Evolutionary conservation across 352 stramenopile species (phyloP).

Genomic region (Phytophthora uliginosa): DNA sequence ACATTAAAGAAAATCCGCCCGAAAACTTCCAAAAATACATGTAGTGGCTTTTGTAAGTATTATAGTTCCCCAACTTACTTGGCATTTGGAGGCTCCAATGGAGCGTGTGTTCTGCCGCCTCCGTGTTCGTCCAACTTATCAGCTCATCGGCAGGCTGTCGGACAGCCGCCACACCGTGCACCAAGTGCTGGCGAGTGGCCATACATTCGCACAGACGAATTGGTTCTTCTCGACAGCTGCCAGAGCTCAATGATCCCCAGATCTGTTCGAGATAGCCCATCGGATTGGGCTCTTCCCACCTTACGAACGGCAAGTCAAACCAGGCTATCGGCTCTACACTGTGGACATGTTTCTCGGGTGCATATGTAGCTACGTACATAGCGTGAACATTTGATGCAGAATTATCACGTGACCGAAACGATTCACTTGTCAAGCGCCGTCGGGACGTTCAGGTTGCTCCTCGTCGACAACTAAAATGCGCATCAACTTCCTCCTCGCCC

Average conservation of each 20-base stretch:
- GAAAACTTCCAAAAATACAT: too few relatives aligned
- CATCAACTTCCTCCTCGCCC: not conserved
- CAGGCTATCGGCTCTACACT: not conserved
- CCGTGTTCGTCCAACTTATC: too few relatives aligned
- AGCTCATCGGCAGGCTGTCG: too few relatives aligned
- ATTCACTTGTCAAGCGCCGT: not conserved
- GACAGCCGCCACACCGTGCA: too few relatives aligned
- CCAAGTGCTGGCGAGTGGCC: too few relatives aligned
- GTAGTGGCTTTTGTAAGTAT: too few relatives aligned
- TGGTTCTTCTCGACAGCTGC: not conserved
- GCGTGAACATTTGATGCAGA: not conserved
- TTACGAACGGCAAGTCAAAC: not conserved
- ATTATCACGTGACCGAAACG: not conserved
- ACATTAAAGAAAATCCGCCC: too few relatives aligned
- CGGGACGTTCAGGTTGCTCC: not conserved
- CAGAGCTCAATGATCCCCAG: not conserved
- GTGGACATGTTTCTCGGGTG: too few relatives aligned
- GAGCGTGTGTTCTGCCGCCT: too few relatives aligned
- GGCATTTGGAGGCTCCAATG: too few relatives aligned
- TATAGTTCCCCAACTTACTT: too few relatives aligned
- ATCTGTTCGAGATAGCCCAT: conserved; percentile 1
- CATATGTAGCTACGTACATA: too few relatives aligned
- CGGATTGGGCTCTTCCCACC: not conserved
- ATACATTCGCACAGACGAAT: not conserved
- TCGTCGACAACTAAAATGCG: not conserved